phyloP scores from a whole-genome alignment of 139 green algal species.

The Micractinium conductrix region DNA sequence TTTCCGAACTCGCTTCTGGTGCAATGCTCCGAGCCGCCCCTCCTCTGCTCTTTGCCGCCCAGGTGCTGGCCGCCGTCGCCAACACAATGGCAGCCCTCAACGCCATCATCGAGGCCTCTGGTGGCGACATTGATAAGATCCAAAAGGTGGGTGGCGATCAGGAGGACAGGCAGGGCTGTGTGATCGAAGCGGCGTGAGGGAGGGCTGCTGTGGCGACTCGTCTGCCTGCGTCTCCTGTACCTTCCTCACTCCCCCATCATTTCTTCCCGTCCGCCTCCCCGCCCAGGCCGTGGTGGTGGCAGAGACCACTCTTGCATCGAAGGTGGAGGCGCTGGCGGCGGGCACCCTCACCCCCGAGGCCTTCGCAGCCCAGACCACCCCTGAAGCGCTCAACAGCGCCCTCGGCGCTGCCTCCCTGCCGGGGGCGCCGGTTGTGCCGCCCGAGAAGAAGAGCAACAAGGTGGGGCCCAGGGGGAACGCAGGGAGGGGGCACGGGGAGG shows the following conservation, averaged over 20 bases:
- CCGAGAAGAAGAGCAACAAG: neutral
- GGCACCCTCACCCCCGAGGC: neutral
- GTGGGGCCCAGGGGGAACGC: no score
- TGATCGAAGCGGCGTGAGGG: neutral
- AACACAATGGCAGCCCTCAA: neutral
- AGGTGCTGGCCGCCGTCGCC: constrained; percentile 4
- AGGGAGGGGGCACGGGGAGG: no score
- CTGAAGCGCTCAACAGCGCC: neutral
- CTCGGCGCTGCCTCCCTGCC: neutral
- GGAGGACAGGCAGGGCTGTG: neutral
- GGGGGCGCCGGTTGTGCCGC: neutral
- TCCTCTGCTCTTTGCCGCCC: no score
- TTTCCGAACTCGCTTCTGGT: no score
- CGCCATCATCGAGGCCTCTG: neutral
- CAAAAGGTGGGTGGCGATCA: neutral
- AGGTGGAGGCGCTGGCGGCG: neutral
- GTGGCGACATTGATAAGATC: neutral
- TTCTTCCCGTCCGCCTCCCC: neutral
- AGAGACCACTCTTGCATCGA: neutral
- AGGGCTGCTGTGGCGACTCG: neutral
- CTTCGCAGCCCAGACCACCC: neutral
- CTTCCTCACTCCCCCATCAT: neutral
- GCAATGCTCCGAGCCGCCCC: no score
- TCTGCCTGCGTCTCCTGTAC: no score
- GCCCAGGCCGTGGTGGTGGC: neutral